Evolutionary conservation across 1,284 basidiomycete genomes (phyloP).

Genomic region (Ceratobasidium sp.): DNA sequence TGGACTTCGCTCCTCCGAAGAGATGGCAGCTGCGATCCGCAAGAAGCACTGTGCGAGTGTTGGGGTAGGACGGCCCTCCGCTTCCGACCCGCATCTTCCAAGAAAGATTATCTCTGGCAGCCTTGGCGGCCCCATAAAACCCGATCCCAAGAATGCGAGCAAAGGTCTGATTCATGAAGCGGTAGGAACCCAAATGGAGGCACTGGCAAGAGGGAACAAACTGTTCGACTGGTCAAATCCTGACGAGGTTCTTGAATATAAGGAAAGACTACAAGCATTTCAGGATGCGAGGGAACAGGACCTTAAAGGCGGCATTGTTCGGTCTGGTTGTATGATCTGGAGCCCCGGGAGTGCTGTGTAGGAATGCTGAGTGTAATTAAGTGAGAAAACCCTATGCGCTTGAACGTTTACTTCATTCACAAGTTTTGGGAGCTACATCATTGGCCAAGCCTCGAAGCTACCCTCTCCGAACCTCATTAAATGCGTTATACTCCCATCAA

Average conservation of each 20-base stretch:
- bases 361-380: too few relatives aligned
- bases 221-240: conserved; percentile 16
- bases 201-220: conserved; percentile 3
- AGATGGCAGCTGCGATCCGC: conserved; percentile 47
- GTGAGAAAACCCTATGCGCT: too few relatives aligned
- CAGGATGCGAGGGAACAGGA: neutral
- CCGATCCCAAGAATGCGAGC: neutral
- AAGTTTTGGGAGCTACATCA: too few relatives aligned
- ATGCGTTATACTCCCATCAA: conserved; percentile 87
- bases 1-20: neutral
- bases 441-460: conserved; percentile 82
- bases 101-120: conserved; percentile 53
- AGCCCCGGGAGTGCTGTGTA: neutral
- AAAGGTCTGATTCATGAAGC: neutral
- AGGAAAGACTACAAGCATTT: neutral
- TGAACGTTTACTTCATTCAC: too few relatives aligned
- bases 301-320: neutral
- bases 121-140: conserved; percentile 45
- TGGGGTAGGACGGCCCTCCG: conserved; percentile 57
- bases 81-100: conserved; percentile 56
- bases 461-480: conserved; percentile 90
- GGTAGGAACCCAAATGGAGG: conserved; percentile 7
- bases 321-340: neutral
- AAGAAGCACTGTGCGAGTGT: conserved; percentile 51
- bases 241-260: neutral